phyloP scores from a whole-genome alignment of 78 protist genomes.

The Pigoraptor vietnamica region DNA sequence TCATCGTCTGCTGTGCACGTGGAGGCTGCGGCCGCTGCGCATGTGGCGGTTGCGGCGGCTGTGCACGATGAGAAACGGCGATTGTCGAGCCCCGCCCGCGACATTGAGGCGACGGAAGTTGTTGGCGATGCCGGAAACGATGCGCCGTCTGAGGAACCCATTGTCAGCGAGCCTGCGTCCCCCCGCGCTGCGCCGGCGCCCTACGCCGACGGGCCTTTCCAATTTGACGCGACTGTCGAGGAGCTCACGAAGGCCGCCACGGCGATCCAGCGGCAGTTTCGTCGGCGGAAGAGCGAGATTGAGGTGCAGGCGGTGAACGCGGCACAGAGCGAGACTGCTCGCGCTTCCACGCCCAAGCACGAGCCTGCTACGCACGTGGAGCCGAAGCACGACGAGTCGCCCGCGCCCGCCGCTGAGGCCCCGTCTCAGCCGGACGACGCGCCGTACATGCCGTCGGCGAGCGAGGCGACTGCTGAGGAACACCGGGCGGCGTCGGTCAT shows the following conservation, averaged over 20 bases:
- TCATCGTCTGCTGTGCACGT: background rate
- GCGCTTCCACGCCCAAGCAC: no score
- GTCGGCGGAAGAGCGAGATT: background rate
- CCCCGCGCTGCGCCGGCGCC: background rate
- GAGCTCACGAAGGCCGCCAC: background rate
- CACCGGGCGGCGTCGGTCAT: background rate
- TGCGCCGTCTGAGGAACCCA: background rate
- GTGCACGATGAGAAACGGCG: background rate
- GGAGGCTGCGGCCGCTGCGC: background rate
- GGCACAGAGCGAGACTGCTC: no score
- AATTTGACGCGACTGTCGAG: background rate
- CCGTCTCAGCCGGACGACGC: no score
- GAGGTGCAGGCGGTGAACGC: background rate
- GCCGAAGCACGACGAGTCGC: background rate
- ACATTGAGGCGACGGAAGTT: background rate
- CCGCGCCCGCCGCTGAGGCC: background rate
- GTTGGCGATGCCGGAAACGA: background rate
- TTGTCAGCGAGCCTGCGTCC: background rate
- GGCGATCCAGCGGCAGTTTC: background rate
- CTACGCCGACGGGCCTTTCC: background rate
- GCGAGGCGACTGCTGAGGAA: background rate
- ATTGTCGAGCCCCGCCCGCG: background rate
- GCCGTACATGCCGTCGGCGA: background rate
- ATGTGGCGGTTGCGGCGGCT: background rate
- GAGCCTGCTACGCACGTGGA: no score